phyloP scores from a whole-genome alignment of 2,329 filamentous ascomycete genomes.

The Diaporthe caulivora region DNA sequence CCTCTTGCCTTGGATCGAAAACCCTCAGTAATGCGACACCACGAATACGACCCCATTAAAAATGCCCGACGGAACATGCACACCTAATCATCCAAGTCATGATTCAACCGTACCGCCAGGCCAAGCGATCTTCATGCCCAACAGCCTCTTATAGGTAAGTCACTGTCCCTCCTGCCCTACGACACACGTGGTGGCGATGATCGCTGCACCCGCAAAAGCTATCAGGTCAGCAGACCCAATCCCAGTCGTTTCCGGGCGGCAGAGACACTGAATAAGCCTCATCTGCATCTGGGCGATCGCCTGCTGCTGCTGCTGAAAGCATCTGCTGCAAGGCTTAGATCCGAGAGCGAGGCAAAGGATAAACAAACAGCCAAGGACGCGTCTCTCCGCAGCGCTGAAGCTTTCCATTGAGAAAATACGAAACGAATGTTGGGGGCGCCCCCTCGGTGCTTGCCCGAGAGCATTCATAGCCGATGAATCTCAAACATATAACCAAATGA shows the following conservation, averaged over 20 bases:
- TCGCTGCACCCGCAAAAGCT: background rate
- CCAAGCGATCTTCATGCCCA: background rate
- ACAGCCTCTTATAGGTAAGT: no score
- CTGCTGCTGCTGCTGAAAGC: background rate
- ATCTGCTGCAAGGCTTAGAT: background rate
- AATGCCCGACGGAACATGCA: no score
- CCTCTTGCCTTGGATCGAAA: background rate
- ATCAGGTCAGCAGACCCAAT: background rate
- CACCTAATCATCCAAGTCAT: background rate
- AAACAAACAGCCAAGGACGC: background rate
- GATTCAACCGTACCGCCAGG: no score
- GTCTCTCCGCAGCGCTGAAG: background rate
- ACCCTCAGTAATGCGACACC: background rate
- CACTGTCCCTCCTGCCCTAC: no score
- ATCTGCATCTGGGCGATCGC: background rate
- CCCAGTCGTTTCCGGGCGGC: background rate
- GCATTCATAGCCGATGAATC: no score
- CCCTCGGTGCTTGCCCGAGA: background rate
- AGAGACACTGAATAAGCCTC: background rate
- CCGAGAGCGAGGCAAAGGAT: background rate
- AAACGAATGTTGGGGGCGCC: background rate
- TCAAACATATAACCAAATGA: no score
- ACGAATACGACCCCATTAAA: no score
- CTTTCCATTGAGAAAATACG: no score
- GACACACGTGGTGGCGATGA: background rate